A percentile compares a stretch with the other conserved stretches of the same genome.
Evolutionary conservation across 768 basidiomycete species (phyloP).

Genomic region (Gymnopilus junonius): DNA sequence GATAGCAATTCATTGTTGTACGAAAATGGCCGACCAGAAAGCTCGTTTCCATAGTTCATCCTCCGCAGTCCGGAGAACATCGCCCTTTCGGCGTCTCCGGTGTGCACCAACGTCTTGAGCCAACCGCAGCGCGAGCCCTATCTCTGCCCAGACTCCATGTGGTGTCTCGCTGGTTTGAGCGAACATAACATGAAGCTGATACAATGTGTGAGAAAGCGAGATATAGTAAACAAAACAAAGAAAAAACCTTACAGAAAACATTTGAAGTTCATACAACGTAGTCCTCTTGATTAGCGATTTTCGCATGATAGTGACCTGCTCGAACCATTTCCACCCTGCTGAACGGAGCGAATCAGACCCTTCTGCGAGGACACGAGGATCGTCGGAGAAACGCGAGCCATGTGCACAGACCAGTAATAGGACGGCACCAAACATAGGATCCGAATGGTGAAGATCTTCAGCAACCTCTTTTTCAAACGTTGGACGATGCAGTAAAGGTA

Average conservation of each 20-base stretch:
- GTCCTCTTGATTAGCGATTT: conserved; percentile 62
- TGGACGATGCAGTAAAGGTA: conserved; percentile 75
- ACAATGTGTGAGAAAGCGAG: neutral
- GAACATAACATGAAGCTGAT: conserved; percentile 53
- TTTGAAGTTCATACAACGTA: conserved; percentile 74
- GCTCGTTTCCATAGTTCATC: conserved; percentile 78
- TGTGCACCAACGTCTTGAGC: conserved; percentile 82
- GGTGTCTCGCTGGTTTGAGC: conserved; percentile 51
- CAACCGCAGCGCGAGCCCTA: conserved; percentile 70
- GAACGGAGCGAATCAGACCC: conserved; percentile 45
- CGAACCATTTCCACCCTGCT: conserved; percentile 69
- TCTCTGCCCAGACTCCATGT: conserved; percentile 64
- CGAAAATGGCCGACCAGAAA: conserved; percentile 48
- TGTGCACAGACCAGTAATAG: conserved; percentile 70
- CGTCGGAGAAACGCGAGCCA: conserved; percentile 62
- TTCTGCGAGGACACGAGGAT: conserved; percentile 60
- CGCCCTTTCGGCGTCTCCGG: conserved; percentile 36
- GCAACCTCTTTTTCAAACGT: conserved; percentile 61
- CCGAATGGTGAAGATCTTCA: conserved; percentile 52
- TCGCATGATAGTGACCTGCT: conserved; percentile 66
- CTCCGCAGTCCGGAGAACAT: conserved; percentile 45
- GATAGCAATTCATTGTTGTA: neutral
- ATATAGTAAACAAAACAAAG: neutral
- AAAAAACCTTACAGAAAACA: conserved; percentile 54
- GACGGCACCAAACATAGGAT: conserved; percentile 53